phyloP scores from a whole-genome alignment of 2,329 filamentous ascomycete species.

The Sclerotinia minor region DNA sequence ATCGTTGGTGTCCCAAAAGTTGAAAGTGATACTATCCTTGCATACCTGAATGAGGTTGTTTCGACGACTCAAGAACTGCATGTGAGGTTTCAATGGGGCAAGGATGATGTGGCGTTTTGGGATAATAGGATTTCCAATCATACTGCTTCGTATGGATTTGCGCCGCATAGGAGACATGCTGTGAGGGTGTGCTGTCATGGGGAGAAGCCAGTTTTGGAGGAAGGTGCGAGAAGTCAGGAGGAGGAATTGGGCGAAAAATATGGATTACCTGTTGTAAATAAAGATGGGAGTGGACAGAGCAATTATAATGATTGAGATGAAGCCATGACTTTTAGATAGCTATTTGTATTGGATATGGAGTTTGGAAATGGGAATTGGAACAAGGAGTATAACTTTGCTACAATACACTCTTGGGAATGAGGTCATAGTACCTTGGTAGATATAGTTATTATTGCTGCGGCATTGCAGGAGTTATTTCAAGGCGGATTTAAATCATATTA shows the following conservation, averaged over 20 bases:
- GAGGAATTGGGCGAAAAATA: constrained; percentile 51
- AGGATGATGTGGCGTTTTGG: constrained; percentile 67
- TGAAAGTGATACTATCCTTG: constrained; percentile 54
- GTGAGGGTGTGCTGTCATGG: constrained; percentile 43
- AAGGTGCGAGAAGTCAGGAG: constrained; percentile 51
- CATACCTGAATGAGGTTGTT: constrained; percentile 55
- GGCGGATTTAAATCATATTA: not conserved
- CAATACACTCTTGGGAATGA: not conserved
- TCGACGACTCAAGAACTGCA: constrained; percentile 66
- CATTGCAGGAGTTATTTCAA: not conserved
- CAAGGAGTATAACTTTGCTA: not conserved
- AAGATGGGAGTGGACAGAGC: constrained; percentile 55
- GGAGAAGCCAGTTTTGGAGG: constrained; percentile 39
- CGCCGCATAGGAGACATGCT: constrained; percentile 56
- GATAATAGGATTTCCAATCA: constrained; percentile 60
- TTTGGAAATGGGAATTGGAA: not conserved
- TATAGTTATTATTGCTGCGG: not conserved
- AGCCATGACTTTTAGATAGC: not conserved
- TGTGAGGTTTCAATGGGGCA: constrained; percentile 64
- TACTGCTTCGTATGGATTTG: constrained; percentile 56
- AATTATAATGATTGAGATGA: constrained; percentile 56
- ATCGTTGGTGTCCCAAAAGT: constrained; percentile 59
- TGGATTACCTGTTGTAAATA: constrained; percentile 53
- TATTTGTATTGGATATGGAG: not conserved
- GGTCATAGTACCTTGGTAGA: not conserved